Percentiles rank a stretch among this genome's conserved stretches.
Conservation (phyloP, 2,329 filamentous ascomycete genomes). For the Phoma sp. region DNA sequence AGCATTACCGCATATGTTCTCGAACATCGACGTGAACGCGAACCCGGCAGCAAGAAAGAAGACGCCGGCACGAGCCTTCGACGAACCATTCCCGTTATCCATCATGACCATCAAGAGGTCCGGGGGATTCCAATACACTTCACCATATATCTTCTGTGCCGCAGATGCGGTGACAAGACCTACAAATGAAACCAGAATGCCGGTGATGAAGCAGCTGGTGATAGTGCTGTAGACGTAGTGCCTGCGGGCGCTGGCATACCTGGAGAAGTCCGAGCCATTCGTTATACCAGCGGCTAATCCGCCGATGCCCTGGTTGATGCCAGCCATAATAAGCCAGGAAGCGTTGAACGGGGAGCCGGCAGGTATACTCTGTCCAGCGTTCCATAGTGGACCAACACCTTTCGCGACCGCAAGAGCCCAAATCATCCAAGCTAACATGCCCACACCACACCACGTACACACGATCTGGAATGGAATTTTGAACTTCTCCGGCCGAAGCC, state of each 20-base stretch:
- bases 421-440: slow-evolving; percentile 58
- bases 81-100: slow-evolving; percentile 53
- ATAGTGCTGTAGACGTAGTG: slow-evolving; percentile 52
- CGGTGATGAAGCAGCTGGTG: slow-evolving; percentile 51
- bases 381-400: slow-evolving; percentile 56
- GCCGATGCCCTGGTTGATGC: slow-evolving; percentile 55
- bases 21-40: slow-evolving; percentile 50
- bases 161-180: slow-evolving; percentile 54
- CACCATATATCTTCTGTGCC: slow-evolving; percentile 47
- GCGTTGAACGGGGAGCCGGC: slow-evolving; percentile 47
- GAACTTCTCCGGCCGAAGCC: slow-evolving; percentile 60
- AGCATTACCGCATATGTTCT: slow-evolving; percentile 50
- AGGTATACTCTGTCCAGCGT: slow-evolving; percentile 47
- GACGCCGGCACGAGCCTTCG: slow-evolving; percentile 44
- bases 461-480: slow-evolving; percentile 57
- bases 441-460: slow-evolving; percentile 54
- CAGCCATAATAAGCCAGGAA: slow-evolving; percentile 57
- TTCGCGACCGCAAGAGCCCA: slow-evolving; percentile 56
- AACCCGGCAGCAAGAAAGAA: slow-evolving; percentile 49
- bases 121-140: slow-evolving; percentile 52
- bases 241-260: slow-evolving; percentile 49
- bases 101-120: slow-evolving; percentile 57
- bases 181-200: slow-evolving; percentile 53
- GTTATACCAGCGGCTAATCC: slow-evolving; percentile 53
- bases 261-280: slow-evolving; percentile 55